Conservation (phyloP, 2,329 filamentous ascomycete genomes). For the Didymella keratinophila region DNA sequence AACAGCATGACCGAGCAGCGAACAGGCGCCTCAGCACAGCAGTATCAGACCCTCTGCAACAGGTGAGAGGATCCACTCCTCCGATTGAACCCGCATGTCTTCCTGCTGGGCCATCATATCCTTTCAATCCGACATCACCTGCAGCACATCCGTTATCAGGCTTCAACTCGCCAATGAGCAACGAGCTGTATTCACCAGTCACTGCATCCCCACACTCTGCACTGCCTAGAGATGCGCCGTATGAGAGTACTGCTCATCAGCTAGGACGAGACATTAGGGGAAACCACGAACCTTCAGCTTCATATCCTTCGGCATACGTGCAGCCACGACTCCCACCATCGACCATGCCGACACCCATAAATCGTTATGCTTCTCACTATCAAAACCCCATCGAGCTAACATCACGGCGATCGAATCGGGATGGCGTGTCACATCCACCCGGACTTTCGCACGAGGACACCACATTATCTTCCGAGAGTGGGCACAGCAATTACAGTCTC, state of each 20-base stretch:
- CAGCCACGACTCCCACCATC: constrained; percentile 20
- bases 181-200: constrained; percentile 46
- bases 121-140: constrained; percentile 48
- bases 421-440: constrained; percentile 39
- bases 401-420: constrained; percentile 44
- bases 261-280: constrained; percentile 33
- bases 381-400: constrained; percentile 37
- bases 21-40: constrained; percentile 41
- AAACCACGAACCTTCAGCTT: constrained; percentile 29
- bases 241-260: constrained; percentile 32
- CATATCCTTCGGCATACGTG: constrained; percentile 31
- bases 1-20: constrained; percentile 33
- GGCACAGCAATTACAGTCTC: constrained; percentile 34
- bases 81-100: constrained; percentile 36
- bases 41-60: constrained; percentile 34
- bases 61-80: constrained; percentile 40
- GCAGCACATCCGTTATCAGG: constrained; percentile 40
- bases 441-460: constrained; percentile 51
- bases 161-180: constrained; percentile 44
- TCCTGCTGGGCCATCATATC: constrained; percentile 35
- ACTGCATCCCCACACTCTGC: constrained; percentile 46
- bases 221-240: constrained; percentile 36
- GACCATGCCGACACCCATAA: constrained; percentile 11
- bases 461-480: constrained; percentile 51
- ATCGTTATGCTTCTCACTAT: constrained; percentile 28